Evolutionary conservation across 331 rosid species (phyloP).

Genomic region (Erythrophleum ivorense): DNA sequence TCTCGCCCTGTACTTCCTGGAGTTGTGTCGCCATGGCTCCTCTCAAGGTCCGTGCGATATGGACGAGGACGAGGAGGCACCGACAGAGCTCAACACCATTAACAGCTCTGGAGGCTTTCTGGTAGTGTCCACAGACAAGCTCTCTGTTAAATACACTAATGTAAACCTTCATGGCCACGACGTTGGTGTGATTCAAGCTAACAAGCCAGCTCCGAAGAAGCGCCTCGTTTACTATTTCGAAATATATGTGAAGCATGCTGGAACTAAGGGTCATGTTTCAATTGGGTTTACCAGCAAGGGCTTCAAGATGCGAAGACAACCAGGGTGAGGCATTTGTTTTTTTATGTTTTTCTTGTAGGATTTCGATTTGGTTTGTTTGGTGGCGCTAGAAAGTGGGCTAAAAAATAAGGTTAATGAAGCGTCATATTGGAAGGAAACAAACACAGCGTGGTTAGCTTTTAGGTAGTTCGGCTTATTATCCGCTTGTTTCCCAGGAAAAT

Average conservation of each 20-base stretch:
- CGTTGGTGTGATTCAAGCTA: slow-evolving; percentile 92
- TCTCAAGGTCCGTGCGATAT: slow-evolving; percentile 44
- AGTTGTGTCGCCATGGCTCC: slow-evolving; percentile 58
- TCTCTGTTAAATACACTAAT: slow-evolving; percentile 75
- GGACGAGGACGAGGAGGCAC: slow-evolving; percentile 74
- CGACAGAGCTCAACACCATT: slow-evolving; percentile 85
- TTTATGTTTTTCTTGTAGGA: not conserved
- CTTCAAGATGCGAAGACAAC: slow-evolving; percentile 97
- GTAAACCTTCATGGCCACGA: slow-evolving; percentile 90
- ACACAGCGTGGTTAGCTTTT: not conserved
- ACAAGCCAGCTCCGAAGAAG: slow-evolving; percentile 81
- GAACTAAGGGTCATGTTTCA: slow-evolving; percentile 83
- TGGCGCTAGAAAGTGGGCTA: not conserved
- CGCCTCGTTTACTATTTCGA: slow-evolving; percentile 88
- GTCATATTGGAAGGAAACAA: not conserved
- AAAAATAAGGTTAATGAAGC: not conserved
- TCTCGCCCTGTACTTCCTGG: slow-evolving; percentile 72
- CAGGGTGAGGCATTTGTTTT: slow-evolving; percentile 58
- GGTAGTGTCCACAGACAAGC: slow-evolving; percentile 82
- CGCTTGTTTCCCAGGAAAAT: not conserved
- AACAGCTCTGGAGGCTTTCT: slow-evolving; percentile 96
- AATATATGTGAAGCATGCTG: slow-evolving; percentile 87
- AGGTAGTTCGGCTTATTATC: too few species aligned
- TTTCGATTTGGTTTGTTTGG: slow-evolving; percentile 6
- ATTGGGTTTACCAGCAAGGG: slow-evolving; percentile 82